Evolutionary conservation across 2,329 filamentous ascomycete genomes (phyloP).

Genomic region (Ophiognomonia clavigignenti-juglandacearum): DNA sequence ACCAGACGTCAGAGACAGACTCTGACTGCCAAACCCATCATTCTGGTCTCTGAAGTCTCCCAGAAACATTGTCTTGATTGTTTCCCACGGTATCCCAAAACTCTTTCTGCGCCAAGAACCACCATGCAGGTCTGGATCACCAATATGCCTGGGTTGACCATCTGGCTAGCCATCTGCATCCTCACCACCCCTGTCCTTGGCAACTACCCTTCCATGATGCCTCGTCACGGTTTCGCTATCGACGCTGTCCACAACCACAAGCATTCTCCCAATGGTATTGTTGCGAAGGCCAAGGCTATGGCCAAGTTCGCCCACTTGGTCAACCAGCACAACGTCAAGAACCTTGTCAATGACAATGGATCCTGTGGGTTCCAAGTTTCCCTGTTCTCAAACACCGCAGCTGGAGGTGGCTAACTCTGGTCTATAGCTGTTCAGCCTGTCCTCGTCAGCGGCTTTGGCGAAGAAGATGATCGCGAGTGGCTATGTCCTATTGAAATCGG

Average conservation of each 20-base stretch:
- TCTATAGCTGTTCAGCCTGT: not conserved
- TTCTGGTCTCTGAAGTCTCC: too few relatives aligned
- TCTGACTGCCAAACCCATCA: not conserved
- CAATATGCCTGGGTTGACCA: slow-evolving; percentile 6
- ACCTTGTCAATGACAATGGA: slow-evolving; percentile 21
- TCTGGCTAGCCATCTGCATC: slow-evolving; percentile 11
- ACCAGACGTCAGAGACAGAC: not conserved
- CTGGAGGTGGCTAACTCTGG: too few relatives aligned
- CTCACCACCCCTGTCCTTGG: slow-evolving; percentile 2
- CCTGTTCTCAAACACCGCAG: too few relatives aligned
- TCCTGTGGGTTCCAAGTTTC: slow-evolving; percentile 17
- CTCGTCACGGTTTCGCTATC: slow-evolving; percentile 22
- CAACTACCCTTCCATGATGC: slow-evolving; percentile 2
- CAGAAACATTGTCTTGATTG: too few relatives aligned
- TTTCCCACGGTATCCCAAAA: too few relatives aligned
- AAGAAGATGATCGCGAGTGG: slow-evolving; percentile 48
- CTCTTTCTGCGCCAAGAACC: not conserved
- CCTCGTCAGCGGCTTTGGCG: slow-evolving; percentile 21
- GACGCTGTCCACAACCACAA: slow-evolving; percentile 29
- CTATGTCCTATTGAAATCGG: slow-evolving; percentile 60
- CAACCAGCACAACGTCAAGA: slow-evolving; percentile 30
- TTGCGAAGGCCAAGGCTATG: slow-evolving; percentile 17
- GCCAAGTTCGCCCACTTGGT: slow-evolving; percentile 28
- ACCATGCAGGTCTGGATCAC: slow-evolving; percentile 6
- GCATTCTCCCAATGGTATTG: slow-evolving; percentile 29